Evolutionary conservation across 495 filamentous ascomycete genomes (phyloP).

Genomic region (Neurospora sp.): DNA sequence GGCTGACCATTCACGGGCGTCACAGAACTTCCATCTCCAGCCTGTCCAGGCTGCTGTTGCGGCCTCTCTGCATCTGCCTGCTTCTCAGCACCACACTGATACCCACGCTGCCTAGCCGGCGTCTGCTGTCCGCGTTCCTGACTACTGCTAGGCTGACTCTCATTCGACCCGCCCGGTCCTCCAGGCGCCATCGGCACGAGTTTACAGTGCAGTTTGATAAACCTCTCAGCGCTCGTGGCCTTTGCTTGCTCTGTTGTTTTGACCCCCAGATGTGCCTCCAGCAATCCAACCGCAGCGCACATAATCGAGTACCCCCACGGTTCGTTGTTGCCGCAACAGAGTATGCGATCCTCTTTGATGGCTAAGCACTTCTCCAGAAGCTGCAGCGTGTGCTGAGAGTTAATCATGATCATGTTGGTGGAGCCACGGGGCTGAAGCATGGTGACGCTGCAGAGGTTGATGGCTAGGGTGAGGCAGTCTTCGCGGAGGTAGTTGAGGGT

Average conservation of each 20-base stretch:
- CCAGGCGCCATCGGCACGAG: slow-evolving; percentile 30
- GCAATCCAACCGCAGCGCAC: slow-evolving; percentile 31
- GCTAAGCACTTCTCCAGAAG: slow-evolving; percentile 33
- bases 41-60: not conserved
- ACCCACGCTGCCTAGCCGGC: not conserved
- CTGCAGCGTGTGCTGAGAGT: slow-evolving; percentile 32
- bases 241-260: slow-evolving; percentile 32
- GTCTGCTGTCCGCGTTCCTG: not conserved
- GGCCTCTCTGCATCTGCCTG: not conserved
- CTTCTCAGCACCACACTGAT: not conserved
- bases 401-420: slow-evolving; percentile 34
- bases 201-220: slow-evolving; percentile 30
- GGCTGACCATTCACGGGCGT: not conserved
- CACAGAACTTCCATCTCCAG: not conserved
- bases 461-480: slow-evolving; percentile 29
- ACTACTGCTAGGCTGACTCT: slow-evolving; percentile 9
- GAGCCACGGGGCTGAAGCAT: slow-evolving; percentile 38
- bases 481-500: slow-evolving; percentile 31
- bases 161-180: slow-evolving; percentile 14
- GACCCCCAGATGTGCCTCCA: slow-evolving; percentile 29
- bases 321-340: slow-evolving; percentile 35
- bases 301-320: slow-evolving; percentile 37
- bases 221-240: slow-evolving; percentile 27
- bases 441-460: slow-evolving; percentile 37
- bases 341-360: slow-evolving; percentile 36